A percentile compares a stretch with the other conserved stretches of the same genome.
phyloP scores from a whole-genome alignment of 177 flowering plant species.

The Vitis hybrid region DNA sequence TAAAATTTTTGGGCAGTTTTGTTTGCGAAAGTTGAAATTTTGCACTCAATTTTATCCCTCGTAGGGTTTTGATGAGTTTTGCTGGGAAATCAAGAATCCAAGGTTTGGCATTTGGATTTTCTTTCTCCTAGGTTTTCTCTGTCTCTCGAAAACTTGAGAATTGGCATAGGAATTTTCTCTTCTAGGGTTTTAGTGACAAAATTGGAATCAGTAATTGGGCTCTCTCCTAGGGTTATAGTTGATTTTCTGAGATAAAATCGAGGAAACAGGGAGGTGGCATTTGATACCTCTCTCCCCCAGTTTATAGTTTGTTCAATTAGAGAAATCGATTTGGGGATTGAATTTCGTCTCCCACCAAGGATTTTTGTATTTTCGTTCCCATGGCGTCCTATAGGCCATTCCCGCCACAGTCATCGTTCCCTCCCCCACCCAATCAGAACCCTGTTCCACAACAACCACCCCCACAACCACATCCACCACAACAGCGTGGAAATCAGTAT shows the following conservation, averaged over 20 bases:
- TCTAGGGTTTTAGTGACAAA: not conserved
- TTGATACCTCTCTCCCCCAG: not conserved
- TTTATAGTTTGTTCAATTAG: not conserved
- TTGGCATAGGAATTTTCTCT: not conserved
- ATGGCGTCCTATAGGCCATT: conserved; percentile 41
- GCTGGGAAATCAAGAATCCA: not conserved
- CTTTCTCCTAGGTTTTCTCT: not conserved
- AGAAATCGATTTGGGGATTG: not conserved
- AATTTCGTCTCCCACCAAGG: not conserved
- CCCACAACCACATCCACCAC: conserved; percentile 13
- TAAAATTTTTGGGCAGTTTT: too few species aligned
- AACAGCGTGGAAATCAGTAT: conserved; percentile 17
- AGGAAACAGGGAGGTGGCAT: too few species aligned
- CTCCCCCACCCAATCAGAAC: conserved; percentile 20
- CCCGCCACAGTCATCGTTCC: conserved; percentile 28
- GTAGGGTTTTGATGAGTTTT: too few species aligned
- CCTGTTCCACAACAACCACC: conserved; percentile 17
- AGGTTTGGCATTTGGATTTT: not conserved
- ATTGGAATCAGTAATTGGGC: not conserved
- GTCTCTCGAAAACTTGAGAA: not conserved
- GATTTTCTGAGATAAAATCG: not conserved
- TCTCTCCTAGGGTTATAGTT: not conserved
- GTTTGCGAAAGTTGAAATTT: too few species aligned
- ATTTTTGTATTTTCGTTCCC: too few species aligned
- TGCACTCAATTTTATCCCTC: too few species aligned